Base-by-base conservation (phyloP, 441 rosid genomes). In the Mallotus japonicus region DNA sequence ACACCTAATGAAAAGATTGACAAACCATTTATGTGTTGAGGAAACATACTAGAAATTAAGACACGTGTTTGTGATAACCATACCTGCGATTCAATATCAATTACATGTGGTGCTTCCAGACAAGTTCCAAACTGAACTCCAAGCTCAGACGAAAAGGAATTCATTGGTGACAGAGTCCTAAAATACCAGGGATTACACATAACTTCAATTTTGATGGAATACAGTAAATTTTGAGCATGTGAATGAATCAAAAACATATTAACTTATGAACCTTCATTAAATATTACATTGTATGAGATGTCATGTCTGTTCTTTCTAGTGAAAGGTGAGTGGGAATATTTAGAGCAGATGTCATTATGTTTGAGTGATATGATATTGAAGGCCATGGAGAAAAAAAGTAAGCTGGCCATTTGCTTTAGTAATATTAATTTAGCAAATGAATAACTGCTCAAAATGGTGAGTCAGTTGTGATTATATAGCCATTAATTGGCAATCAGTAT, bases 71-170 rank as follows among this genome's bases (percentile, higher is more conserved):
- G 44, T 64, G 47, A 12, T 70, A 81, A 7, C 65, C 56, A 62
- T 50, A 95, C 99, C 94, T 95, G 99, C 66, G 91, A 82, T 82
- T 92, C 83, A 71, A 81, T 78, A 78, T 95, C 90, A 77, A 95
- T 86, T 73, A 95, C 95, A 83, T 95, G 99, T 66, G 99, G 98
- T 82, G 99, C 99, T 85, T 95, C 98, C 83, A 95, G 76, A 84
- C 79, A 89, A 80, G 93, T 89, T 75, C 97, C 98, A 83, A 95
- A 95, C 77, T 88, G 92, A 77, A 92, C 87, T 75, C 97, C 98
- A 73, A 93, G 97, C 85, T 93, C 98, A 69, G 97, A 91, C 59
- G 97, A 87, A 86, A 95, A 95, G 76, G 99, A 95, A 82, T 81
- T 87, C 89, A 88, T 84, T 11, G 99, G 99, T 74, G 98, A 93